These are phyloP conservation scores for Penicillium palitans DNA, from an alignment of 2,329 filamentous ascomycete species.

Conservation along the genomic window DNA sequence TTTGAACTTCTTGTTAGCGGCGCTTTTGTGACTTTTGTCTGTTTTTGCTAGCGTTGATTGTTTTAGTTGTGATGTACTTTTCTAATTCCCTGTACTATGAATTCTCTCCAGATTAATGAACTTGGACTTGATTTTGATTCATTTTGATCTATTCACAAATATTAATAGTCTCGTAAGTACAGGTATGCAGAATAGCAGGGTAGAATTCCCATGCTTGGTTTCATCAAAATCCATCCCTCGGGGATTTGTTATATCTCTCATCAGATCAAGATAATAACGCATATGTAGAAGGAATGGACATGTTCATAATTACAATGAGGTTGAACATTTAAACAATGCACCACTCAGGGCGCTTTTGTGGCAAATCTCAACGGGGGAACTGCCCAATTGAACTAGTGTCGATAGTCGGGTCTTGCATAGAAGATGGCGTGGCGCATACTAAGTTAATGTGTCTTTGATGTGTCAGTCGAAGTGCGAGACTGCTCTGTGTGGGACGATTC, in stretches of 20 bases:
- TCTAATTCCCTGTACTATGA: conserved; percentile 1
- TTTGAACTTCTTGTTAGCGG: background rate
- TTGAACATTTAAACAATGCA: conserved; percentile 2
- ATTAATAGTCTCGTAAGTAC: conserved; percentile 13
- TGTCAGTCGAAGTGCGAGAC: conserved; percentile 6
- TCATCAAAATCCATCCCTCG: conserved; percentile 1
- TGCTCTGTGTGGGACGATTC: conserved; percentile 22
- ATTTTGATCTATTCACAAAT: conserved; percentile 13
- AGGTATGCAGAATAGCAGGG: background rate
- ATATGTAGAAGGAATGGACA: background rate
- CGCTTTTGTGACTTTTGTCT: background rate
- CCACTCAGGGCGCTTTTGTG: background rate
- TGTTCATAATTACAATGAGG: conserved; percentile 14
- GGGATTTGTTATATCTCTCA: background rate
- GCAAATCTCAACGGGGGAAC: background rate
- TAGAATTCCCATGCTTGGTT: conserved; percentile 2
- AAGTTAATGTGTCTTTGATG: conserved; percentile 12
- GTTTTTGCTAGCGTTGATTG: conserved; percentile 1
- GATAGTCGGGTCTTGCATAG: background rate
- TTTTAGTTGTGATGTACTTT: background rate
- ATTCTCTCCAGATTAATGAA: background rate
- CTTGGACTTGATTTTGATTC: background rate
- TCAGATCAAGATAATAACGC: background rate
- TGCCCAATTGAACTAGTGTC: background rate
- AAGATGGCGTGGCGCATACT: background rate